Base-by-base conservation (phyloP, 805 yeast species). In the Saturnispora halmiae region DNA sequence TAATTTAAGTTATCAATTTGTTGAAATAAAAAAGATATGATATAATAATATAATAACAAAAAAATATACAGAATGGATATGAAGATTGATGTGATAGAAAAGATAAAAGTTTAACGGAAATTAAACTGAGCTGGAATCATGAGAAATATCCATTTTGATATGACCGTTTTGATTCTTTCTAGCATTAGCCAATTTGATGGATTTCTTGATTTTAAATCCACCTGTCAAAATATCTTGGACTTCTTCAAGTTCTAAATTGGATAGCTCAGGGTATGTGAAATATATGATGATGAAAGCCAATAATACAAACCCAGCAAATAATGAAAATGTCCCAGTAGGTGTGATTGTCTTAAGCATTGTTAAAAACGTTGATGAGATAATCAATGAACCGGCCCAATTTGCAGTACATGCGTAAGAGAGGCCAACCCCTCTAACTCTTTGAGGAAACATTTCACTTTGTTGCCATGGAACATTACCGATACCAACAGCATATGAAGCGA, bases 391-490 rank as follows among this genome's bases (percentile, higher is more conserved):
- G 5, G 86, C 76, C 98, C 98, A 90, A 66, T 90, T 90, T 33
- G 88, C 79, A 13, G 92, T 90, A 10, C 96, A 85, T 2, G 96
- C 87, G 54, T 76, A 80, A 44, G 95, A 84, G 8, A 87, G 79
- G 46, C 97, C 97, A 35, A 86, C 71, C 44, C 95, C 94, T 59
- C 98, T 77, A 26, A 90, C 96, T 46, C 78, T 75, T 69, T 88
- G 95, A 27, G 96, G 92, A 66, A 92, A 87, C 55, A 90, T 67
- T 63, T 90, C 98, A 43, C 90, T 82, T 58, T 92, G 96, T 58
- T 90, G 95, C 98, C 98, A 90, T 42, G 97, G 96, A 41, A 86
- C 92, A 60, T 90, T 88, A 64, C 98, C 98, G 51, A 88, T 84
- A 51, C 97, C 97, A 50, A 85, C 67, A 36, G 96, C 95, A 59